Evolutionary conservation across 108 stramenopile species (phyloP).

Genomic region (Cafeteria roenbergensis): DNA sequence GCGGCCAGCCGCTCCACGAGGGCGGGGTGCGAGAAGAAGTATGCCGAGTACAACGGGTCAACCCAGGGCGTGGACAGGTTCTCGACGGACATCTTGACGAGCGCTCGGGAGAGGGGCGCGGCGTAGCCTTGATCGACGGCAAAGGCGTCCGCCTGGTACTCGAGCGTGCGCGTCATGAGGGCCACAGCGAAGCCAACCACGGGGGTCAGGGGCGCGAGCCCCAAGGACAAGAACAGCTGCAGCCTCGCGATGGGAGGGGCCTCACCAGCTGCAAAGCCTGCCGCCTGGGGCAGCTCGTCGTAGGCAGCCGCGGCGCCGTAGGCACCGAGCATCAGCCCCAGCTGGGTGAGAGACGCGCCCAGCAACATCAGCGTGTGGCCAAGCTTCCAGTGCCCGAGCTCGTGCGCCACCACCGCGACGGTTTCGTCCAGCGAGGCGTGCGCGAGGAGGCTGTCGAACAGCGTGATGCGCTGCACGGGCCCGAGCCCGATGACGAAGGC

Average conservation of each 20-base stretch:
- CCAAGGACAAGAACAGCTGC: conserved; percentile 68
- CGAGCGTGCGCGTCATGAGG: conserved; percentile 61
- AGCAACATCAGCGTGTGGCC: conserved; percentile 83
- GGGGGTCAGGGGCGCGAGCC: conserved; percentile 93
- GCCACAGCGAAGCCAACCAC: conserved; percentile 73
- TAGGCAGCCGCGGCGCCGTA: conserved; percentile 59
- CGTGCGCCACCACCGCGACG: conserved; percentile 69
- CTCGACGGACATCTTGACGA: conserved; percentile 86
- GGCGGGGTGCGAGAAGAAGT: conserved; percentile 92
- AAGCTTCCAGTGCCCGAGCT: conserved; percentile 83
- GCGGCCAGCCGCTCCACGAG: conserved; percentile 81
- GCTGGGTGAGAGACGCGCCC: conserved; percentile 69
- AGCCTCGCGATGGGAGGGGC: conserved; percentile 73
- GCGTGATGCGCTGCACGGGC: conserved; percentile 86
- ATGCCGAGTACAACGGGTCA: conserved; percentile 70
- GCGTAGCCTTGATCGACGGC: conserved; percentile 61
- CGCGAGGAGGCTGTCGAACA: conserved; percentile 89
- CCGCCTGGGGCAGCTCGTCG: conserved; percentile 67
- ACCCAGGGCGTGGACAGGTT: conserved; percentile 79
- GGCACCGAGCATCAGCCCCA: conserved; percentile 61
- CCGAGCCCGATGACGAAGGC: conserved; percentile 93
- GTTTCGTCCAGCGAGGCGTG: conserved; percentile 71
- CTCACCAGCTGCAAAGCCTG: conserved; percentile 86
- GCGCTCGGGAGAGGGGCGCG: conserved; percentile 66
- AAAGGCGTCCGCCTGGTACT: conserved; percentile 84